Evolutionary conservation across 2,329 filamentous ascomycete genomes (phyloP).

Genomic region (Blastomyces parvus): DNA sequence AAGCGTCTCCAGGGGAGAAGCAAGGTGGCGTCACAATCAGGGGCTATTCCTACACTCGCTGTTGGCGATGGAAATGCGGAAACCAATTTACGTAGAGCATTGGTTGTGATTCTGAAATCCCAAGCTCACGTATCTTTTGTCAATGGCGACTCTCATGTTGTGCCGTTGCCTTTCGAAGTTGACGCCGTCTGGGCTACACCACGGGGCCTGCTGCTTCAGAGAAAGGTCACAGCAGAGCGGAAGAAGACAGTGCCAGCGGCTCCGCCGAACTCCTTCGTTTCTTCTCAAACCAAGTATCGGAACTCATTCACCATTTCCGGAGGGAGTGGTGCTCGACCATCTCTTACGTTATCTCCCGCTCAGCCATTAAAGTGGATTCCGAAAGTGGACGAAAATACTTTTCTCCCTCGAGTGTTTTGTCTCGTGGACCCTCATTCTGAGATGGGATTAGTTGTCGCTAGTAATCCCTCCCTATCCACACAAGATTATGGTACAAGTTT

Average conservation of each 20-base stretch:
- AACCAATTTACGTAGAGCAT: slow-evolving; percentile 45
- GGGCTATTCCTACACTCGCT: slow-evolving; percentile 12
- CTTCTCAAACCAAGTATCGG: slow-evolving; percentile 47
- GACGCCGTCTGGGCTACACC: slow-evolving; percentile 77
- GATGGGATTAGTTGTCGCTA: slow-evolving; percentile 68
- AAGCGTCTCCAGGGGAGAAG: slow-evolving; percentile 14
- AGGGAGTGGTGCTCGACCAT: slow-evolving; percentile 37
- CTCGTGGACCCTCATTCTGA: slow-evolving; percentile 80
- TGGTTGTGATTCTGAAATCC: slow-evolving; percentile 85
- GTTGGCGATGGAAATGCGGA: slow-evolving; percentile 28
- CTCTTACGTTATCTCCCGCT: slow-evolving; percentile 40
- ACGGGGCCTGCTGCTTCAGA: slow-evolving; percentile 74
- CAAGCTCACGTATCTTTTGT: slow-evolving; percentile 93
- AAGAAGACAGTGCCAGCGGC: slow-evolving; percentile 38
- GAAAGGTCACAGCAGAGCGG: slow-evolving; percentile 49
- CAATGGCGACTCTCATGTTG: slow-evolving; percentile 73
- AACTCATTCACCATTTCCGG: slow-evolving; percentile 28
- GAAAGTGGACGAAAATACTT: slow-evolving; percentile 47
- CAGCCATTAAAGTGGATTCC: slow-evolving; percentile 49
- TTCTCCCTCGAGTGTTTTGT: slow-evolving; percentile 60
- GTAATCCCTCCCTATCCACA: slow-evolving; percentile 25
- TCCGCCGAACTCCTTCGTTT: slow-evolving; percentile 75
- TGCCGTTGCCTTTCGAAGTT: slow-evolving; percentile 91
- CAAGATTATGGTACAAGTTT: slow-evolving; percentile 27
- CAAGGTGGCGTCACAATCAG: slow-evolving; percentile 9